These are phyloP conservation scores for Stemphylium beticola DNA, from an alignment of 2,329 filamentous ascomycete species.

Conservation along the genomic window DNA sequence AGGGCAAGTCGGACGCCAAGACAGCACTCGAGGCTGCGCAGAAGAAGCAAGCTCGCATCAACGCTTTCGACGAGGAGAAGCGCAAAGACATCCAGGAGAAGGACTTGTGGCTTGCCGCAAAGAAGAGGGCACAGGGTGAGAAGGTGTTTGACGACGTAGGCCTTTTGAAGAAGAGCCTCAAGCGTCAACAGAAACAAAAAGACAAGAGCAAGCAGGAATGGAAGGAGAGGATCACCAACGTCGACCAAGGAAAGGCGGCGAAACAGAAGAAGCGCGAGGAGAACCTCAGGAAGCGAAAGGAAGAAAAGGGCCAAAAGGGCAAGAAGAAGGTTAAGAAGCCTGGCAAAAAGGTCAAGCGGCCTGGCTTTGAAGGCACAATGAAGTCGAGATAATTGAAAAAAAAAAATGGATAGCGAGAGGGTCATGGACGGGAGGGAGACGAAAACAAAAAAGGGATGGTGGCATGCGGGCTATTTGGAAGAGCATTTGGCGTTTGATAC, in stretches of 20 bases:
- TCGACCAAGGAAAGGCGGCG: constrained; percentile 55
- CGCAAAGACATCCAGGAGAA: constrained; percentile 89
- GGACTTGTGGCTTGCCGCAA: constrained; percentile 90
- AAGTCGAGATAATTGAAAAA: constrained; percentile 49
- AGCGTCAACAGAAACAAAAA: constrained; percentile 89
- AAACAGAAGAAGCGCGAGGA: constrained; percentile 58
- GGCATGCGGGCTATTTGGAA: constrained; percentile 22
- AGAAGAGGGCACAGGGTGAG: constrained; percentile 87
- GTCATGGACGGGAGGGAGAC: background rate
- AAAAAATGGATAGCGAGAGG: background rate
- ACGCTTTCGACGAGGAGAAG: constrained; percentile 77
- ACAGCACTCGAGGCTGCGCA: constrained; percentile 85
- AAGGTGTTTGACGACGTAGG: constrained; percentile 85
- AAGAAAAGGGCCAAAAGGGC: constrained; percentile 77
- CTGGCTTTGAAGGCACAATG: constrained; percentile 72
- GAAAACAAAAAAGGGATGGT: constrained; percentile 3
- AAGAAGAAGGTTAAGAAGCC: constrained; percentile 61
- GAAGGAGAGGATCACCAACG: constrained; percentile 55
- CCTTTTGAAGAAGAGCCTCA: constrained; percentile 86
- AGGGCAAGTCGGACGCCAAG: constrained; percentile 83
- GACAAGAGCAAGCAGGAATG: constrained; percentile 92
- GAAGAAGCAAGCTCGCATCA: constrained; percentile 82
- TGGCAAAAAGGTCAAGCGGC: constrained; percentile 60
- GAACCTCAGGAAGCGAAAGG: constrained; percentile 72
- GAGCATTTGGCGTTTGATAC: constrained; percentile 41